Conservation (phyloP, 2,329 filamentous ascomycete species). For the Cephalotrichum gorgonifer region DNA sequence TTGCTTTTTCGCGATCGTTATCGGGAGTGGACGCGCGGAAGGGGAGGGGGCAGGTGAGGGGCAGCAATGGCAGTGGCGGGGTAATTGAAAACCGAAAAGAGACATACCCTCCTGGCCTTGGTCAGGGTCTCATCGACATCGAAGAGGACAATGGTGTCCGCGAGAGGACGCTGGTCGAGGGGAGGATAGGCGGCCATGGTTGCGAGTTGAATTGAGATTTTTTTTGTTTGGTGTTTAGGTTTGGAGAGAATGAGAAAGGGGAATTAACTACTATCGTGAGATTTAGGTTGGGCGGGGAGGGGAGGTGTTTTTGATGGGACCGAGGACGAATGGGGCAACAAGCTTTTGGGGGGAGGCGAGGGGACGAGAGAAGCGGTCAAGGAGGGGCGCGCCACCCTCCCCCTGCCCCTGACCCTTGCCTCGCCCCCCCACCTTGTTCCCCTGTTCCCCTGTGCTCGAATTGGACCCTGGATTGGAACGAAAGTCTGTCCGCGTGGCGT, state of each 20-base stretch:
- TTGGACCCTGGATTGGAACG: no score
- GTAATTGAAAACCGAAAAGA: neutral
- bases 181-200: constrained; percentile 53
- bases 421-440: no score
- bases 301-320: neutral
- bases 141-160: constrained; percentile 91
- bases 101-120: constrained; percentile 61
- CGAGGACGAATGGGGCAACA: neutral
- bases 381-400: neutral
- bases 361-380: constrained; percentile 4
- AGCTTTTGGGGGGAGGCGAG: neutral
- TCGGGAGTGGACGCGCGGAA: no score
- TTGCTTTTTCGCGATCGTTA: no score
- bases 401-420: neutral
- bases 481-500: no score
- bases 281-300: constrained; percentile 2
- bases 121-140: constrained; percentile 94
- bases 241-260: neutral
- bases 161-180: constrained; percentile 72
- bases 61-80: neutral
- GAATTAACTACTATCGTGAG: constrained; percentile 11
- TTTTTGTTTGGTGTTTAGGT: neutral
- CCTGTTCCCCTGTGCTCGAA: no score
- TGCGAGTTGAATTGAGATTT: constrained; percentile 5
- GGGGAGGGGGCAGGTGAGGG: no score